phyloP scores from a whole-genome alignment of 495 filamentous ascomycete genomes.

The Pseudotulostoma volvatum region DNA sequence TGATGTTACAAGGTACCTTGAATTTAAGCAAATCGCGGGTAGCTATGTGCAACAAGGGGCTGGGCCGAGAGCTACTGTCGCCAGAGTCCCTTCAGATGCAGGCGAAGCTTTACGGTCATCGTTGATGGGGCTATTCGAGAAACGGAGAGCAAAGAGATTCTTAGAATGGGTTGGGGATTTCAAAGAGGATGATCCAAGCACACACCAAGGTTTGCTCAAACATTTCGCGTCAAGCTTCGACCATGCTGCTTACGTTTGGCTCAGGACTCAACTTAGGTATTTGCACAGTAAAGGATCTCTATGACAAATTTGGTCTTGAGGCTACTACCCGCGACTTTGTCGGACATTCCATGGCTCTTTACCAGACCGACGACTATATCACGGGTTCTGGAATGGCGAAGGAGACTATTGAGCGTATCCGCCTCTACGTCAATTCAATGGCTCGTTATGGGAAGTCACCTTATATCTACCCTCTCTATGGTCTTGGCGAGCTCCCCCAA shows the following conservation, averaged over 20 bases:
- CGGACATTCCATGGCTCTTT: slow-evolving; percentile 96
- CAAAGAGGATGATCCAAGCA: slow-evolving; percentile 63
- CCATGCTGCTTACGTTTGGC: slow-evolving; percentile 12
- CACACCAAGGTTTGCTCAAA: slow-evolving; percentile 59
- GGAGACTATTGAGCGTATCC: slow-evolving; percentile 82
- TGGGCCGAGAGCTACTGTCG: slow-evolving; percentile 68
- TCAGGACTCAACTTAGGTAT: slow-evolving; percentile 62
- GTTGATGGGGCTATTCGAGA: slow-evolving; percentile 94
- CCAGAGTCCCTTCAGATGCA: slow-evolving; percentile 92
- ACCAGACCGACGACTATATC: slow-evolving; percentile 76
- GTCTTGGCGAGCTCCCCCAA: slow-evolving; percentile 92
- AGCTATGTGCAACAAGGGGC: slow-evolving; percentile 88
- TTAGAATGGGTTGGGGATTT: slow-evolving; percentile 93
- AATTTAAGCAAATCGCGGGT: slow-evolving; percentile 96
- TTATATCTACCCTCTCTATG: slow-evolving; percentile 98
- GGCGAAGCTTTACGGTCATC: slow-evolving; percentile 80
- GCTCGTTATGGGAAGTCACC: slow-evolving; percentile 96
- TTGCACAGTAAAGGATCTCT: slow-evolving; percentile 91
- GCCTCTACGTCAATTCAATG: slow-evolving; percentile 95
- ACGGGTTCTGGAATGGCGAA: slow-evolving; percentile 52
- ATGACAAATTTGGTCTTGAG: slow-evolving; percentile 93
- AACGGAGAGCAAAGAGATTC: slow-evolving; percentile 90
- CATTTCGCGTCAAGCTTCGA: not conserved
- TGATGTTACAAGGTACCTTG: slow-evolving; percentile 91
- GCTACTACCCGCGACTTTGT: slow-evolving; percentile 86